These are phyloP conservation scores for Amoebophrya sp. DNA, from an alignment of 169 alveolate genomes.

Conservation along the genomic window DNA sequence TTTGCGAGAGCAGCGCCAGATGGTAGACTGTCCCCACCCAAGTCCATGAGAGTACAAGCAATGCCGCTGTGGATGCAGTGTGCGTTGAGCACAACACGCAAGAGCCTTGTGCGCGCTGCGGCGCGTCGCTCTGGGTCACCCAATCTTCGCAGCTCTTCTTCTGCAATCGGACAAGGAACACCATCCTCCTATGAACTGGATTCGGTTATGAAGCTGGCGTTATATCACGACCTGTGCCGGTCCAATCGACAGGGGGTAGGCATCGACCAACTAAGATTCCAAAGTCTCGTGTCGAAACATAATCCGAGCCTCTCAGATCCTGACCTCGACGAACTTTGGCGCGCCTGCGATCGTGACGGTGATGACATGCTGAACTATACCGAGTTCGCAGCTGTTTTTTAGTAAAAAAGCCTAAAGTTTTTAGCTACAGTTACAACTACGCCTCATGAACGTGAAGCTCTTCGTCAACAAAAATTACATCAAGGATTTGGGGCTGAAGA, in stretches of 20 bases:
- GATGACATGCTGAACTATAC: background rate
- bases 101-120: no score
- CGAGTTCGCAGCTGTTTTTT: background rate
- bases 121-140: no score
- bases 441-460: no score
- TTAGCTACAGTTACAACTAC: no score
- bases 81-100: background rate
- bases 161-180: no score
- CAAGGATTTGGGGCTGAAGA: no score
- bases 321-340: background rate
- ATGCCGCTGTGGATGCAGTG: background rate
- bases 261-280: background rate
- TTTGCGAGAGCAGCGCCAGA: no score
- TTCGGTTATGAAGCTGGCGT: background rate
- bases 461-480: no score
- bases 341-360: background rate
- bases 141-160: no score
- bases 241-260: background rate
- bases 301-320: background rate
- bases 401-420: no score
- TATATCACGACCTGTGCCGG: background rate
- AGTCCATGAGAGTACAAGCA: background rate
- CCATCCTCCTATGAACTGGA: no score
- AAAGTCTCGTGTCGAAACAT: background rate
- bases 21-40: no score